Evolutionary conservation across 148 eudicot genomes (phyloP).

Genomic region (Talinum fruticosum): DNA sequence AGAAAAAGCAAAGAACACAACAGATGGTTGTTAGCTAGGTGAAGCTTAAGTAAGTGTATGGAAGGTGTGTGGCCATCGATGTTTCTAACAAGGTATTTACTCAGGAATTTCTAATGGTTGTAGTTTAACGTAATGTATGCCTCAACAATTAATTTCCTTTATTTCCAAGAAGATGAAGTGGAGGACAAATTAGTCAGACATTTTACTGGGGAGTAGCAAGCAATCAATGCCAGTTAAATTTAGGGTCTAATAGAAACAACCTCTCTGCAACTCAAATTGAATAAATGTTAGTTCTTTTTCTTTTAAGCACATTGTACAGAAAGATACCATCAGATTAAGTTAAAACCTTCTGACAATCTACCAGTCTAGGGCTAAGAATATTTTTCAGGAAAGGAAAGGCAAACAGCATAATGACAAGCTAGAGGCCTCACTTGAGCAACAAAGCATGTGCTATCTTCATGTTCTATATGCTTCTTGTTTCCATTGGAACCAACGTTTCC

Average conservation of each 20-base stretch:
- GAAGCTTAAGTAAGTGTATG: too few relatives aligned
- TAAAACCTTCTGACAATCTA: background rate
- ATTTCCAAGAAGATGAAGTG: background rate
- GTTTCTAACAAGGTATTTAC: too few relatives aligned
- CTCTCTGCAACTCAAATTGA: too few relatives aligned
- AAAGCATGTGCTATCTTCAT: constrained; percentile 35
- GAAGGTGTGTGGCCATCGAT: too few relatives aligned
- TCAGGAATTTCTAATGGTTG: too few relatives aligned
- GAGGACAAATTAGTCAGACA: background rate
- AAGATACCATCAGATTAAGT: background rate
- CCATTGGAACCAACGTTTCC: constrained; percentile 25
- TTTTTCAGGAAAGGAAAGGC: background rate
- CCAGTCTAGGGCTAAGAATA: background rate
- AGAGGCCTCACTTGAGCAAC: constrained; percentile 56
- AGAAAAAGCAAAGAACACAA: too few relatives aligned
- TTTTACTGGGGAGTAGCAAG: background rate
- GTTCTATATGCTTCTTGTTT: constrained; percentile 26
- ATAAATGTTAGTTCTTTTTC: too few relatives aligned
- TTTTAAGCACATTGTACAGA: background rate
- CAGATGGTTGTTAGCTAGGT: too few relatives aligned
- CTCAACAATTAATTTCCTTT: background rate
- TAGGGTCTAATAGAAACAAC: background rate
- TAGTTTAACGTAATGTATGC: background rate
- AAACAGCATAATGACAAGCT: background rate
- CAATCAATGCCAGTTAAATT: background rate